These are phyloP conservation scores for Asterophora parasitica DNA, from an alignment of 768 basidiomycete genomes.

Conservation along the genomic window DNA sequence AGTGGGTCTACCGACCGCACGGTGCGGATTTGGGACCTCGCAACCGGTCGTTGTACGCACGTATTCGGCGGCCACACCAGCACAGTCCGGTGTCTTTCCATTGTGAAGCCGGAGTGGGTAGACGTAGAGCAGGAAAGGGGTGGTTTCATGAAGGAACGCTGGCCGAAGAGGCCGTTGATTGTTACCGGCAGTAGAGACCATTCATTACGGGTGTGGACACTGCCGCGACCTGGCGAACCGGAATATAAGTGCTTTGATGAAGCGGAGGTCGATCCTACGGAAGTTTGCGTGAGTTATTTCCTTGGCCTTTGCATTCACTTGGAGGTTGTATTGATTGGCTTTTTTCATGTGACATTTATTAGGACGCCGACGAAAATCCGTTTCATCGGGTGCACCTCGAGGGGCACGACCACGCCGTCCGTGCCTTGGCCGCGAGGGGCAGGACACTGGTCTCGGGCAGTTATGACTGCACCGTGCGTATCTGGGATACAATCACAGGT, in stretches of 20 bases:
- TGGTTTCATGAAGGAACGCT: conserved; percentile 61
- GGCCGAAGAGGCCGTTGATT: conserved; percentile 62
- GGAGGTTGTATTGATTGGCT: conserved; percentile 12
- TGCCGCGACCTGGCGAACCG: conserved; percentile 61
- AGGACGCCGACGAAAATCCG: conserved; percentile 76
- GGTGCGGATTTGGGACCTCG: conserved; percentile 86
- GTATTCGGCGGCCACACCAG: conserved; percentile 95
- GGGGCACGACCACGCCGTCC: conserved; percentile 89
- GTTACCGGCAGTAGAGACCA: conserved; percentile 74
- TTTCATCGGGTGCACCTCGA: conserved; percentile 81
- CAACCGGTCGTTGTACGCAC: conserved; percentile 79
- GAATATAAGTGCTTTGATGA: conserved; percentile 68
- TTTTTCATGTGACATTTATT: conserved; percentile 31
- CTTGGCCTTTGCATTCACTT: background rate
- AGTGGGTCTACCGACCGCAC: conserved; percentile 93
- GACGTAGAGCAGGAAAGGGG: conserved; percentile 65
- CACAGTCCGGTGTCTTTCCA: conserved; percentile 92
- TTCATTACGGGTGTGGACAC: conserved; percentile 56
- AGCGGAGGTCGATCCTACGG: conserved; percentile 49
- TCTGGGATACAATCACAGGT: conserved; percentile 91
- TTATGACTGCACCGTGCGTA: conserved; percentile 91
- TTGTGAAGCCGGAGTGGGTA: conserved; percentile 89
- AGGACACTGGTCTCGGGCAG: conserved; percentile 91
- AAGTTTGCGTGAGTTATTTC: conserved; percentile 29
- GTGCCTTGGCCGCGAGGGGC: conserved; percentile 88